These are phyloP conservation scores for Emericellopsis atlantica DNA, from an alignment of 2,329 filamentous ascomycete genomes.

Conservation along the genomic window DNA sequence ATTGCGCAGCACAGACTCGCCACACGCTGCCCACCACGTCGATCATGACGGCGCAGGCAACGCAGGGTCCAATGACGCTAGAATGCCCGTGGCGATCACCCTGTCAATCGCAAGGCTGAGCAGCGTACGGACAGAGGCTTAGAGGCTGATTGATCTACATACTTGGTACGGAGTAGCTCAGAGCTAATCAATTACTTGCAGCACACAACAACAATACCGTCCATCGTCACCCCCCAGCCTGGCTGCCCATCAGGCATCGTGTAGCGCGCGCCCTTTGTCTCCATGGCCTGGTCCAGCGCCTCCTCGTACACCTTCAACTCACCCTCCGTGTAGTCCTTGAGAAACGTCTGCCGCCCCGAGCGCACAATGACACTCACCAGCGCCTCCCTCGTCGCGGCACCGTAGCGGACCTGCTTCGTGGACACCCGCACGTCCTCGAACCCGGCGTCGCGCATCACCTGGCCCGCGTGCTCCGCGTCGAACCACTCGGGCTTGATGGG, in stretches of 20 bases:
- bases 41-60: too few relatives aligned
- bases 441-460: not conserved
- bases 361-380: not conserved
- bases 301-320: not conserved
- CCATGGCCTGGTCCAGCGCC: conserved; percentile 1
- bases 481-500: conserved; percentile 2
- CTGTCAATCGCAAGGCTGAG: too few relatives aligned
- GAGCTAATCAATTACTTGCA: not conserved
- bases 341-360: not conserved
- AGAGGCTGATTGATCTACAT: too few relatives aligned
- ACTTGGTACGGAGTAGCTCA: too few relatives aligned
- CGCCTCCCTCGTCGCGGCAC: not conserved
- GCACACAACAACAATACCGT: not conserved
- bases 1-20: too few relatives aligned
- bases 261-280: not conserved
- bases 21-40: too few relatives aligned
- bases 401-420: not conserved
- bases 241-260: not conserved
- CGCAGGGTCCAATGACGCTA: too few relatives aligned
- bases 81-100: too few relatives aligned
- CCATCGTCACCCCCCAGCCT: not conserved
- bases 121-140: too few relatives aligned
- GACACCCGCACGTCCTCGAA: not conserved
- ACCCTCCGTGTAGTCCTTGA: not conserved
- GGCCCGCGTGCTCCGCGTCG: not conserved